Conservation (phyloP, 768 basidiomycete genomes). For the Lentinula sp. region DNA sequence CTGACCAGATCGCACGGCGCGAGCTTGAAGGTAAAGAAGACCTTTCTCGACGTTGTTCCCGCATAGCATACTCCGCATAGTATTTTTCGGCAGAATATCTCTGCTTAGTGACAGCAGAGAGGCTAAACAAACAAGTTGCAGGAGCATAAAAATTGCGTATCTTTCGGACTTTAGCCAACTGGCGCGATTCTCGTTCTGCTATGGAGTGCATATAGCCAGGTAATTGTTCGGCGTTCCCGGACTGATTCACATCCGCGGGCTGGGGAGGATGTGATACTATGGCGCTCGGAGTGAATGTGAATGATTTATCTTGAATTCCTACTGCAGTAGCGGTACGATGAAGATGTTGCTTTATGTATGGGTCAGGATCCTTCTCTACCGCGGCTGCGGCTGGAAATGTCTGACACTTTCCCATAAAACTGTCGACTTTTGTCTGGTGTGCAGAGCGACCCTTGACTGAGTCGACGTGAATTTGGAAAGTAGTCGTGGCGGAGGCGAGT, state of each 20-base stretch:
- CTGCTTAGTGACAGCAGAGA: not conserved
- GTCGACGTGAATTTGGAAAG: constrained; percentile 1
- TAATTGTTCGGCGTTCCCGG: not conserved
- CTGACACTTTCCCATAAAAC: too few species aligned
- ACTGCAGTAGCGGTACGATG: not conserved
- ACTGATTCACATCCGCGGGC: not conserved
- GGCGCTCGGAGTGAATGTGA: not conserved
- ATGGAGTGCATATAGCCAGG: not conserved
- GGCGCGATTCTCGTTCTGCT: not conserved
- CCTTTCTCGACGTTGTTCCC: not conserved
- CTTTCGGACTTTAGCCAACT: not conserved
- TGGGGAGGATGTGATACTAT: not conserved
- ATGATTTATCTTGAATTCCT: not conserved
- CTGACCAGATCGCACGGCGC: not conserved
- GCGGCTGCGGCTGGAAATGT: too few species aligned
- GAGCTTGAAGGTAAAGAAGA: not conserved
- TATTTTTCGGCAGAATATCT: not conserved
- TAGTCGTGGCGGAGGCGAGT: not conserved
- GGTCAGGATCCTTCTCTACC: not conserved
- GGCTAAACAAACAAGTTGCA: not conserved
- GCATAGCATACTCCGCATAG: not conserved
- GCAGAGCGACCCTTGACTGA: not conserved
- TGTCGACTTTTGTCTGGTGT: not conserved
- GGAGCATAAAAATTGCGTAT: not conserved
- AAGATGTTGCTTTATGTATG: not conserved